Evolutionary conservation across 202 grass and related monocot genomes (phyloP).

Genomic region (Thinopyrum obtusiflorum): DNA sequence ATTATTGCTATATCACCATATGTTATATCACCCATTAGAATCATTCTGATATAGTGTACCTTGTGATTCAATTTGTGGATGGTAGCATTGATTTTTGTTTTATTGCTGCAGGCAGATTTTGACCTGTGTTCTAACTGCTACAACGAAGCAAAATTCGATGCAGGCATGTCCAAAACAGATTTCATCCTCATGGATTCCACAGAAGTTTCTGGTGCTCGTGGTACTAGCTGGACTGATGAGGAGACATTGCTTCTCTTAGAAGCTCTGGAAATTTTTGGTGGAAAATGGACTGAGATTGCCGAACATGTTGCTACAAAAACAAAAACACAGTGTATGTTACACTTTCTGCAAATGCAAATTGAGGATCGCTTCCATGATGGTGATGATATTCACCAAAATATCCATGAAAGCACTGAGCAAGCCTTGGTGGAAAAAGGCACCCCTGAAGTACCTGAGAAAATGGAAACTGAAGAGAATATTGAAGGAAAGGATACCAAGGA

Average conservation of each 20-base stretch:
- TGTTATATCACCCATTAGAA: constrained; percentile 1
- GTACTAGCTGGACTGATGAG: constrained; percentile 94
- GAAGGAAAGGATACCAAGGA: constrained; percentile 46
- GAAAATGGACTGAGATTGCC: constrained; percentile 96
- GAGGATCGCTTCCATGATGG: constrained; percentile 68
- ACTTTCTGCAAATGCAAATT: constrained; percentile 99
- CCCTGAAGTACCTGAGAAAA: constrained; percentile 48
- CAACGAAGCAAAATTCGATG: constrained; percentile 76
- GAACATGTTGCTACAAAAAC: constrained; percentile 98
- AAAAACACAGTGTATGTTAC: constrained; percentile 90
- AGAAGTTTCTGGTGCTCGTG: constrained; percentile 76
- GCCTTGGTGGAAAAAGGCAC: constrained; percentile 42
- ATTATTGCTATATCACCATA: not conserved
- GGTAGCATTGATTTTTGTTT: constrained; percentile 18
- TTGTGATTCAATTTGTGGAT: constrained; percentile 17
- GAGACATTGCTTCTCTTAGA: constrained; percentile 96
- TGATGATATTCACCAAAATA: constrained; percentile 44
- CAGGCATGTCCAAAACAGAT: constrained; percentile 85
- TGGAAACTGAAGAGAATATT: constrained; percentile 69
- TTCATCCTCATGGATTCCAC: constrained; percentile 96
- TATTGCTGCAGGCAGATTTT: constrained; percentile 88
- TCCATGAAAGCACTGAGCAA: constrained; percentile 34
- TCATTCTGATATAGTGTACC: constrained; percentile 1
- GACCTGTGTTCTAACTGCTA: constrained; percentile 94
- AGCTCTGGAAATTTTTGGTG: constrained; percentile 91